Evolutionary conservation across 345 rosid genomes (phyloP).

Genomic region (Melaleuca alternifolia): DNA sequence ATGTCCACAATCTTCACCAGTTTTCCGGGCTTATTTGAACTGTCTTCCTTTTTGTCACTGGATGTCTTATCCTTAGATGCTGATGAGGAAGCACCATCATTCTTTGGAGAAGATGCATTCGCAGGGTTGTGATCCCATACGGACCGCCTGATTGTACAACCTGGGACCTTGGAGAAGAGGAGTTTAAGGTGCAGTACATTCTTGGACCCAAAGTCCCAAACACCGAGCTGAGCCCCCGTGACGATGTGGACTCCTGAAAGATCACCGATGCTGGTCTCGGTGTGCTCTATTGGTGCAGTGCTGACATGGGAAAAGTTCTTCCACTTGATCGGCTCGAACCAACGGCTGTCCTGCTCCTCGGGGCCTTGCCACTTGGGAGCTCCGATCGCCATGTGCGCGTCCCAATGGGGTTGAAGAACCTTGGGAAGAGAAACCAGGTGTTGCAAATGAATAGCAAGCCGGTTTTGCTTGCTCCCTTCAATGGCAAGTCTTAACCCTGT

Average conservation of each 20-base stretch:
- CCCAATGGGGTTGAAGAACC: conserved; percentile 95
- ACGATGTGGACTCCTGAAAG: conserved; percentile 92
- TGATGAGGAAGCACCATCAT: conserved; percentile 58
- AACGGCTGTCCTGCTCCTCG: conserved; percentile 97
- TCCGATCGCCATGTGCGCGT: conserved; percentile 84
- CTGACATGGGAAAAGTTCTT: conserved; percentile 98
- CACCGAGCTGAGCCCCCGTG: conserved; percentile 95
- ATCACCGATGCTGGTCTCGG: conserved; percentile 81
- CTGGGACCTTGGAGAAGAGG: conserved; percentile 92
- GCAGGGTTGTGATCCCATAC: conserved; percentile 94
- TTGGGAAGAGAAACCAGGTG: conserved; percentile 95
- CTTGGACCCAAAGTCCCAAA: conserved; percentile 89
- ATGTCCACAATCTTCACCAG: conserved; percentile 70
- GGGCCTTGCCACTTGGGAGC: conserved; percentile 99
- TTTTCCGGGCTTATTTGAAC: conserved; percentile 43
- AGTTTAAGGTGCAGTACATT: conserved; percentile 82
- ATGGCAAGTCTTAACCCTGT: conserved; percentile 82
- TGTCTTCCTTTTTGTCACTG: conserved; percentile 56
- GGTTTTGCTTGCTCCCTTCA: conserved; percentile 81
- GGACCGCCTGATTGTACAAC: conserved; percentile 90
- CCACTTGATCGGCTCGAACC: conserved; percentile 99
- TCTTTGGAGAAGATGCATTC: conserved; percentile 11
- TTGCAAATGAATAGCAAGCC: conserved; percentile 83
- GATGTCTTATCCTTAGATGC: conserved; percentile 20
- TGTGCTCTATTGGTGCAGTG: conserved; percentile 84